phyloP scores from a whole-genome alignment of 805 yeast species.

The Monosporozyma yasuniensis region DNA sequence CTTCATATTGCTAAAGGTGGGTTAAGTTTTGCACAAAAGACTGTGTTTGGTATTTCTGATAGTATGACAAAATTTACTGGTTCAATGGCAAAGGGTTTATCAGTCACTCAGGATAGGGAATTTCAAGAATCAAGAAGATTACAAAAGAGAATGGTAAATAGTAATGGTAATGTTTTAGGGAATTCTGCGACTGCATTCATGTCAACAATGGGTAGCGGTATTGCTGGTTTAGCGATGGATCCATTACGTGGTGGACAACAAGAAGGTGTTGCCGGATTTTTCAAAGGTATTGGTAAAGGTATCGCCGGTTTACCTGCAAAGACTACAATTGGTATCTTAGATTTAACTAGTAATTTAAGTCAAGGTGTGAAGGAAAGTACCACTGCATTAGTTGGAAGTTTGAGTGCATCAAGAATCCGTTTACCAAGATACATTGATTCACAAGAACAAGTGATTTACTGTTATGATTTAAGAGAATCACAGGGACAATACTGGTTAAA shows the following conservation, averaged over 20 bases:
- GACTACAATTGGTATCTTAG: conserved; percentile 91
- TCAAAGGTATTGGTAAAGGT: conserved; percentile 91
- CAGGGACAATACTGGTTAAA: conserved; percentile 94
- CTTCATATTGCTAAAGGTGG: conserved; percentile 96
- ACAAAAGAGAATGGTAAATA: conserved; percentile 45
- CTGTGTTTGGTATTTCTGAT: conserved; percentile 91
- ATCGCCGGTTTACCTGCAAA: conserved; percentile 93
- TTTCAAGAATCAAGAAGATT: conserved; percentile 77
- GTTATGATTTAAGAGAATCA: conserved; percentile 72
- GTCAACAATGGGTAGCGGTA: conserved; percentile 79
- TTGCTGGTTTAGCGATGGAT: conserved; percentile 81
- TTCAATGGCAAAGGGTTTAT: conserved; percentile 85
- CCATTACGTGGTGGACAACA: conserved; percentile 85
- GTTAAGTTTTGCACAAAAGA: conserved; percentile 82
- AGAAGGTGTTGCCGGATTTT: conserved; percentile 86
- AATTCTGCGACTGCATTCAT: conserved; percentile 83
- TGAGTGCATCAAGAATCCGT: not conserved
- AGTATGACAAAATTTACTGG: conserved; percentile 90
- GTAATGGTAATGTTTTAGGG: conserved; percentile 52
- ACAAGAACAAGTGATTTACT: conserved; percentile 58
- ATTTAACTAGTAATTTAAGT: conserved; percentile 82
- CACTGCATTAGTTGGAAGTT: conserved; percentile 57
- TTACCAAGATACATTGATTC: conserved; percentile 66
- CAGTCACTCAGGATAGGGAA: conserved; percentile 76
- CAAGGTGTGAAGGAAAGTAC: conserved; percentile 93